Percentiles rank a stretch among this genome's conserved stretches.
Evolutionary conservation across 257 asterid genomes (phyloP).

Genomic region (Rhazya stricta): DNA sequence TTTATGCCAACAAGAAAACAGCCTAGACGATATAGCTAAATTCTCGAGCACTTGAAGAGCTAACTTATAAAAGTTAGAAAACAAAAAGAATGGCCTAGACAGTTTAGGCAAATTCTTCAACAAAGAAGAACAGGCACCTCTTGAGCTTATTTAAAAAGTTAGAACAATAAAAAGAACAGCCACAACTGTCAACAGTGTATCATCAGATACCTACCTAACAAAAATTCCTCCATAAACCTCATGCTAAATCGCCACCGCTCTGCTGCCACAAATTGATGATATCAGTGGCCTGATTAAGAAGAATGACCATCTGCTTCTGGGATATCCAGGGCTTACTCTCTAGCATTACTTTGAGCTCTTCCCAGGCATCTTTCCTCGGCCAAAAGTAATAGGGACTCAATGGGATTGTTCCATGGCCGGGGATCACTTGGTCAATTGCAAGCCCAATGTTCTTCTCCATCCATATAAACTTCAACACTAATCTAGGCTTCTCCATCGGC

Average conservation of each 20-base stretch:
- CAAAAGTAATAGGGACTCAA: constrained; percentile 44
- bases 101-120: neutral
- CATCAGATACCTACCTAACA: neutral
- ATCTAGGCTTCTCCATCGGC: constrained; percentile 40
- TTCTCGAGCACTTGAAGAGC: neutral
- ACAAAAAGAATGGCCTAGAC: neutral
- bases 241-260: constrained; percentile 31
- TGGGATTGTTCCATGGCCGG: constrained; percentile 42
- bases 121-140: neutral
- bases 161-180: neutral
- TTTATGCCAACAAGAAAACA: neutral
- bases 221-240: constrained; percentile 7
- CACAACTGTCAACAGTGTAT: neutral
- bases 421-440: constrained; percentile 41
- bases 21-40: neutral
- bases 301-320: constrained; percentile 31
- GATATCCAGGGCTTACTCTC: constrained; percentile 42
- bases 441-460: constrained; percentile 45
- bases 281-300: constrained; percentile 47
- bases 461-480: constrained; percentile 43
- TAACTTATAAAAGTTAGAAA: neutral
- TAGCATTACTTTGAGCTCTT: constrained; percentile 35
- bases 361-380: constrained; percentile 53
- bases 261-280: constrained; percentile 46
- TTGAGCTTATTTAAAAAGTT: neutral